Base-by-base conservation (phyloP, 192 early-diverging fungal genomes). In the Haplosporangium gracile region DNA sequence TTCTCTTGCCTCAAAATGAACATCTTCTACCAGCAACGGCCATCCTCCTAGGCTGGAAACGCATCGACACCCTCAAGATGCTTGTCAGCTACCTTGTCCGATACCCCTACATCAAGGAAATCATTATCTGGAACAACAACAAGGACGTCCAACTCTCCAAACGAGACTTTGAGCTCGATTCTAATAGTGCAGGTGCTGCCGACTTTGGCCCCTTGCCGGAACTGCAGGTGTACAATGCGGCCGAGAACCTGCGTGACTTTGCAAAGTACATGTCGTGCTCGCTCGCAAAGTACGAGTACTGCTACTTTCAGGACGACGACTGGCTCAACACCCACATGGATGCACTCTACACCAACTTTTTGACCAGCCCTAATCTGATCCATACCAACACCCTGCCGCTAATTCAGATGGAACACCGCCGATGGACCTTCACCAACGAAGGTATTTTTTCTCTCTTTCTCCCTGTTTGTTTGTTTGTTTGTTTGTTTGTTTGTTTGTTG, bases 231-330 rank as follows among this genome's bases (percentile, higher is more conserved):
- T 88, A 82, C 49, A 90, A 92, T 60, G 84, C 87, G 0, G 88
- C 78, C 26, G 90, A 92, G 76, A 89, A 91, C 69, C 40, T 93
- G 82, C 86, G 89, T 26, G 90, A 89, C 68, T 83, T 92, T 53
- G 88, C 92, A 69, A 89, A 92, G 72, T 92, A 91, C 72, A 92
- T 89, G 43, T 85, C 89, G 18, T 93, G 92, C 63, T 80, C 89
- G 18, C 75, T 92, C 60, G 92, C 92, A 22, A 84, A 88, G 38
- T 88, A 91, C 69, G 75, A 88, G 38, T 79, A 91, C 74, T 93
- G 92, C 76, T 93, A 92, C 80, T 92, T 92, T 57, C 92, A 93
- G 74, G 92, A 93, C 55, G 91, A 92, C 63, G 89, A 91, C 72
- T 90, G 90, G 83, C 73, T 93, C 32, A 91, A 93, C 68, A 76